Evolutionary conservation across 257 asterid genomes (phyloP).

Genomic region (Primulina eburnea): DNA sequence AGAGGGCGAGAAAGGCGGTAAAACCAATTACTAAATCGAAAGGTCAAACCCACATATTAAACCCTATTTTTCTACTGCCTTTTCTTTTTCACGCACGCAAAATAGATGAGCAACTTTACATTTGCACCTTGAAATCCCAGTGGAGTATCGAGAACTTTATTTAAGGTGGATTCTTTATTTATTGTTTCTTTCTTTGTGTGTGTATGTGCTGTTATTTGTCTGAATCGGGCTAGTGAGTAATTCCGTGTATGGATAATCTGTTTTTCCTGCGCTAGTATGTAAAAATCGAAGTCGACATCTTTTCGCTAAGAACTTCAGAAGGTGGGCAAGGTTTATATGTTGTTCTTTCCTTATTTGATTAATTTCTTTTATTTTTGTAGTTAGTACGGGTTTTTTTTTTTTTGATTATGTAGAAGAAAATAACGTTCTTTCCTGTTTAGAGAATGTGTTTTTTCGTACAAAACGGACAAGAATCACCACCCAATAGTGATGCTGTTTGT

Average conservation of each 20-base stretch:
- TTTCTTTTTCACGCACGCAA: background rate
- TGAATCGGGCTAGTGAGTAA: background rate
- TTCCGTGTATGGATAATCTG: background rate
- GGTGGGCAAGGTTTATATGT: background rate
- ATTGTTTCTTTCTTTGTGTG: too few species aligned
- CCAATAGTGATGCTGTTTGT: slow-evolving; percentile 1
- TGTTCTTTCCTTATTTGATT: background rate
- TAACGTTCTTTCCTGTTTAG: background rate
- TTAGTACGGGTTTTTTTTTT: too few species aligned
- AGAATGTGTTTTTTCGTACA: background rate
- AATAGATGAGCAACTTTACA: background rate
- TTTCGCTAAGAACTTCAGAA: background rate
- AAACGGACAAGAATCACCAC: slow-evolving; percentile 15
- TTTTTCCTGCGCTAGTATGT: background rate
- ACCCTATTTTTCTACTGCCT: background rate
- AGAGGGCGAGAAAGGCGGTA: slow-evolving; percentile 10
- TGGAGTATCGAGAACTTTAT: too few species aligned
- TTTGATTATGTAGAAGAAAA: too few species aligned
- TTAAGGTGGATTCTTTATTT: background rate
- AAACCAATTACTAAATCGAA: background rate
- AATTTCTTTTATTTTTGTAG: too few species aligned
- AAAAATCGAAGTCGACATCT: too few species aligned
- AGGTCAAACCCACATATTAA: background rate
- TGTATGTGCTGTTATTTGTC: background rate
- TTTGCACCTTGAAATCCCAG: background rate